Percentiles rank a stretch among this genome's conserved stretches.
phyloP scores from a whole-genome alignment of 1,284 basidiomycete species.

The Uromyces viciae-fabae region DNA sequence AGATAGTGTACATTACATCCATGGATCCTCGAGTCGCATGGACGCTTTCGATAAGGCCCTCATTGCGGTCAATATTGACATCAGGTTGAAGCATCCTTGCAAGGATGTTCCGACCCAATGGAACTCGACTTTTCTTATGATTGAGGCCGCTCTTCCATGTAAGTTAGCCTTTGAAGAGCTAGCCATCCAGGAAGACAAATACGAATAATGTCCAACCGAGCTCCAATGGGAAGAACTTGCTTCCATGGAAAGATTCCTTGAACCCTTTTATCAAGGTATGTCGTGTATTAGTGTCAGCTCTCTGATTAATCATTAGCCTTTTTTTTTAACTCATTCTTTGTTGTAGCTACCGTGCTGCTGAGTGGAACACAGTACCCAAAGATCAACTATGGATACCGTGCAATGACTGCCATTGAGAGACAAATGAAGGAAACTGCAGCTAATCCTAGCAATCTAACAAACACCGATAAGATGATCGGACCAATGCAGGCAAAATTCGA shows the following conservation, averaged over 20 bases:
- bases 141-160: background rate
- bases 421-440: background rate
- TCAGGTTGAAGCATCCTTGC: background rate
- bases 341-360: background rate
- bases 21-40: background rate
- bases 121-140: background rate
- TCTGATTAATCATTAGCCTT: background rate
- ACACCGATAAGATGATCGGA: background rate
- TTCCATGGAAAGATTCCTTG: background rate
- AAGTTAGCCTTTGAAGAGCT: background rate
- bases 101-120: slow-evolving; percentile 6
- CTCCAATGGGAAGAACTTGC: background rate
- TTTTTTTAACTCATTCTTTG: background rate
- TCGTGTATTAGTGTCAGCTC: background rate
- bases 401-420: background rate
- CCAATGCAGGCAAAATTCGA: background rate
- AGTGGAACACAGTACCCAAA: background rate
- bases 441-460: background rate
- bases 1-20: background rate
- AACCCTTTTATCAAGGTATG: slow-evolving; percentile 8
- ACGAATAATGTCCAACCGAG: background rate
- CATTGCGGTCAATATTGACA: background rate
- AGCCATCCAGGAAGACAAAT: background rate
- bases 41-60: background rate
- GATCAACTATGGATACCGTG: background rate